Evolutionary conservation across 2,329 filamentous ascomycete genomes (phyloP), one percentile per base, ranked within the genome.

Genomic region (Epichloe festucae): DNA sequence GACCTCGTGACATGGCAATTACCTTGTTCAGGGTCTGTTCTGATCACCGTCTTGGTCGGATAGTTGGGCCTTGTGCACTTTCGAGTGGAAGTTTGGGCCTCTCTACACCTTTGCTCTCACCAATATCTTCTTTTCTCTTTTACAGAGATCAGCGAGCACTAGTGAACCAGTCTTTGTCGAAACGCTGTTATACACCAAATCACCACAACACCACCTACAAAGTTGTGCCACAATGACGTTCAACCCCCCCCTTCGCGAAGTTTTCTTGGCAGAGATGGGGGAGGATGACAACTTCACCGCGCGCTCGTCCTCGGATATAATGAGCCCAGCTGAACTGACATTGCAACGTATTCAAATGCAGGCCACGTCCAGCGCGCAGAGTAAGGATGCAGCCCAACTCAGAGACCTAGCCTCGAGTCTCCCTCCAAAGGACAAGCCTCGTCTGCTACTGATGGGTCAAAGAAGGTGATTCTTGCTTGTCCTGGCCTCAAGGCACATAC

Each of bases 361-460:
- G 80, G 79, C 78, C 60, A 72, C 71, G 54, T 68, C 73, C 59
- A 73, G 70, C 62, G 66, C 73, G 44, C 71, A 74, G 49, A 74
- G 69, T 55, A 73, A 73, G 52, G 70, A 79, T 68, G 72, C 67
- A 46, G 59, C 64, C 43, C 75, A 74, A 55, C 65, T 68, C 47
- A 64, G 66, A 15, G 73, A 76, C 46, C 66, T 69, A n/a, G 65
- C 67, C 8, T 64, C 71, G 12, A 72, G 72, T 50, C 67, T 68
- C 50, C 68, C 75, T 21, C 68, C 72, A 31, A 83, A 83, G 62
- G 76, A 76, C 69, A 94, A 93, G 67, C 93, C 93, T 36, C 81
- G 90, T 60, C 71, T 98, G 50, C 73, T 98, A 52, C 74, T 98
- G 57, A 97, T 98, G 93, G 93, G 93, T 4, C 87, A 96, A 70